phyloP scores from a whole-genome alignment of 805 yeast genomes.

The Saccharomyces paradoxus region DNA sequence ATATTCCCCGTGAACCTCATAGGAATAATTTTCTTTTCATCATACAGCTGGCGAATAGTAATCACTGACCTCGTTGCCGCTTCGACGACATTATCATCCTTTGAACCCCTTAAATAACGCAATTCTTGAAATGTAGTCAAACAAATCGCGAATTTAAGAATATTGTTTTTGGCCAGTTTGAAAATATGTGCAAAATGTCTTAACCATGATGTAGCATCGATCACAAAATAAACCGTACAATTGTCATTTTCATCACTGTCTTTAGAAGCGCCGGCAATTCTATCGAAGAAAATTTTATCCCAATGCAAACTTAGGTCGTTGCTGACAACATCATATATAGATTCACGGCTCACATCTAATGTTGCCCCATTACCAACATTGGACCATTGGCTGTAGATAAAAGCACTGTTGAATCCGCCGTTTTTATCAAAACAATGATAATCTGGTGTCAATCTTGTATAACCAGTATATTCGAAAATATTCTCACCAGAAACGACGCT shows the following conservation, averaged over 20 bases:
- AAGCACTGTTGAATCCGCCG: slow-evolving; percentile 29
- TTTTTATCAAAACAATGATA: slow-evolving; percentile 27
- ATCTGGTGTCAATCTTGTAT: slow-evolving; percentile 22
- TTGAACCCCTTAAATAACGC: slow-evolving; percentile 57
- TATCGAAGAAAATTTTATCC: slow-evolving; percentile 7
- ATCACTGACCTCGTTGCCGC: slow-evolving; percentile 75
- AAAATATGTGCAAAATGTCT: slow-evolving; percentile 68
- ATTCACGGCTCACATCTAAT: background rate
- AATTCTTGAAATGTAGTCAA: slow-evolving; percentile 70
- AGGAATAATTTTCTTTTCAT: slow-evolving; percentile 48
- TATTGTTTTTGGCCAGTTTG: slow-evolving; percentile 53
- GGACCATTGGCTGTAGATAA: slow-evolving; percentile 23
- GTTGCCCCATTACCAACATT: background rate
- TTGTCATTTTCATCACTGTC: slow-evolving; percentile 25
- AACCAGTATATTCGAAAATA: slow-evolving; percentile 29
- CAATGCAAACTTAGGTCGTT: background rate
- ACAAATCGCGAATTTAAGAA: slow-evolving; percentile 56
- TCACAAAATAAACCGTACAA: slow-evolving; percentile 36
- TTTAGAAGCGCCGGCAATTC: slow-evolving; percentile 9
- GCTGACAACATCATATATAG: background rate
- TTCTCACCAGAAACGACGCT: slow-evolving; percentile 24
- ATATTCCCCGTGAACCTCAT: slow-evolving; percentile 59
- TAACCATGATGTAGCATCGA: slow-evolving; percentile 73
- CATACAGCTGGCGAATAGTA: slow-evolving; percentile 55
- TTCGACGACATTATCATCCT: slow-evolving; percentile 67